These are phyloP conservation scores for Sphaerobolus stellatus DNA, from an alignment of 1,284 basidiomycete genomes.

Conservation along the genomic window DNA sequence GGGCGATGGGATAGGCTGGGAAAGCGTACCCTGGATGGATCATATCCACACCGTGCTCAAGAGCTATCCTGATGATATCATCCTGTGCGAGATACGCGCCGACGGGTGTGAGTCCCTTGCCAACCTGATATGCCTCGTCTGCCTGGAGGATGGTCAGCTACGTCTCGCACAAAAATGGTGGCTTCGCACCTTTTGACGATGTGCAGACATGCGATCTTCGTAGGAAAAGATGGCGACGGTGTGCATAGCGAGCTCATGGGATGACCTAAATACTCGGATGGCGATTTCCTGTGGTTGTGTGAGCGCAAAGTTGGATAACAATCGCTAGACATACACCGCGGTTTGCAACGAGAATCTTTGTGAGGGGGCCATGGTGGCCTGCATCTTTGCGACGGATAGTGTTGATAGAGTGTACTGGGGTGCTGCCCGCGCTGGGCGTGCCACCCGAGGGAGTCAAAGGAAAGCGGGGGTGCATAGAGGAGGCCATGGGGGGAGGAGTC, in stretches of 20 bases:
- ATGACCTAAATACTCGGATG: slow-evolving; percentile 97
- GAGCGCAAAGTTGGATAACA: neutral
- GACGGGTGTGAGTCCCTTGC: slow-evolving; percentile 93
- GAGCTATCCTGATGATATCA: slow-evolving; percentile 92
- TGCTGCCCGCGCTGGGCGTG: slow-evolving; percentile 74
- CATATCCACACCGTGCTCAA: slow-evolving; percentile 99
- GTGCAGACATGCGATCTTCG: slow-evolving; percentile 95
- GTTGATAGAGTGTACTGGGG: slow-evolving; percentile 85
- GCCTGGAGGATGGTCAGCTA: slow-evolving; percentile 51
- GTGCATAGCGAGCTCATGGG: slow-evolving; percentile 98
- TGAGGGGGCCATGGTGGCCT: slow-evolving; percentile 86
- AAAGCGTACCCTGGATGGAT: slow-evolving; percentile 89
- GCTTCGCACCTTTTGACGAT: slow-evolving; percentile 85
- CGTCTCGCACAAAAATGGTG: slow-evolving; percentile 2
- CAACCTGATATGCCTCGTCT: slow-evolving; percentile 98
- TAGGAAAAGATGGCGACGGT: slow-evolving; percentile 98
- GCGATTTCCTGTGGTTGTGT: slow-evolving; percentile 83
- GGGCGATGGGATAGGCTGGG: slow-evolving; percentile 10
- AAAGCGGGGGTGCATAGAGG: slow-evolving; percentile 66
- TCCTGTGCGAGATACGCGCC: slow-evolving; percentile 97
- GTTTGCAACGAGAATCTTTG: slow-evolving; percentile 94
- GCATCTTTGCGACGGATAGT: slow-evolving; percentile 90
- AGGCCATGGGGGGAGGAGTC: slow-evolving; percentile 42
- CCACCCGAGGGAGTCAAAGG: slow-evolving; percentile 67
- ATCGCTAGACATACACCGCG: slow-evolving; percentile 68